Evolutionary conservation across 2,329 filamentous ascomycete genomes (phyloP).

Genomic region (Colletotrichum kahawae): DNA sequence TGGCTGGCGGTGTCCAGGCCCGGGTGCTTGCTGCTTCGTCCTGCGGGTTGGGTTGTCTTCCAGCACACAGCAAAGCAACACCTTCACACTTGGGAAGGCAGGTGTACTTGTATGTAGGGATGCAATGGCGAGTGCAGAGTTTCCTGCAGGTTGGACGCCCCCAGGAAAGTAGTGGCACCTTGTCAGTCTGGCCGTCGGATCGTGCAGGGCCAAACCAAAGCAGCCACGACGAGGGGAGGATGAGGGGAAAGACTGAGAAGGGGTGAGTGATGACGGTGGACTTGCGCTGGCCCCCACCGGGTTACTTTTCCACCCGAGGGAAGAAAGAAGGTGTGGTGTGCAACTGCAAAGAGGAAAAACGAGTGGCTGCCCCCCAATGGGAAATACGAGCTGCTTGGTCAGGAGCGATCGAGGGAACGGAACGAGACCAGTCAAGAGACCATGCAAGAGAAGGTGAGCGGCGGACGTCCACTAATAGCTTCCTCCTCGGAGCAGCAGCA

Average conservation of each 20-base stretch:
- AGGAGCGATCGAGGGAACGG: neutral
- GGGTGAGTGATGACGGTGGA: slow-evolving; percentile 6
- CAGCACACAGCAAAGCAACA: neutral
- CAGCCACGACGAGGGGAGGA: neutral
- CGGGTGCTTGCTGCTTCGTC: neutral
- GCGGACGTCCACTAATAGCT: slow-evolving; percentile 14
- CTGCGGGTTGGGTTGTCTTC: neutral
- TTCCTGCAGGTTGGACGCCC: slow-evolving; percentile 8
- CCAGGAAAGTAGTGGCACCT: slow-evolving; percentile 4
- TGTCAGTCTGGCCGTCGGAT: neutral
- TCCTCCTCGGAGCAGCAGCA: neutral
- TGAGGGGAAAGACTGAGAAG: neutral
- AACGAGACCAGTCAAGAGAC: neutral
- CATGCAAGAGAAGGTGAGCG: neutral
- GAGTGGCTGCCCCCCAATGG: neutral
- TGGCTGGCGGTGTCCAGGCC: neutral
- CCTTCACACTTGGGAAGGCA: neutral
- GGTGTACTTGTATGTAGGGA: slow-evolving; percentile 10
- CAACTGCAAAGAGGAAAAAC: neutral
- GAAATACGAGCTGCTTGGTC: slow-evolving; percentile 11
- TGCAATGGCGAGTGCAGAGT: neutral
- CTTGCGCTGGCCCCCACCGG: slow-evolving; percentile 7
- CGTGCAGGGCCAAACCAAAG: neutral
- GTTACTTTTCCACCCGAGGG: neutral
- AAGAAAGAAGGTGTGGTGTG: neutral